These are phyloP conservation scores for Epichloe amarillans DNA, from an alignment of 2,329 filamentous ascomycete genomes.

Conservation along the genomic window DNA sequence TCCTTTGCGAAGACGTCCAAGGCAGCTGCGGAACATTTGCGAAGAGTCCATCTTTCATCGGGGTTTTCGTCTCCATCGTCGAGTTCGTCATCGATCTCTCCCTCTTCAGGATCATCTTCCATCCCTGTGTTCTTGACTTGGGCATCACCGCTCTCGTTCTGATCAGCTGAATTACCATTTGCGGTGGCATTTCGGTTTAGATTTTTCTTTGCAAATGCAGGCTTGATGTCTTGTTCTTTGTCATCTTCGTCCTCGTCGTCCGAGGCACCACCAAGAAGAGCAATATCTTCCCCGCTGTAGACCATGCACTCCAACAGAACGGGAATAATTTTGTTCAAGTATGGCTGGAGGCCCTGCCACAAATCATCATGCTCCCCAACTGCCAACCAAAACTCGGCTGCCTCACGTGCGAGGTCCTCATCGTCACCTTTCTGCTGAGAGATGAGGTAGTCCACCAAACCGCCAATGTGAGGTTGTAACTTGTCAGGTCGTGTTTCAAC, in stretches of 20 bases:
- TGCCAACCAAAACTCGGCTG: slow-evolving; percentile 94
- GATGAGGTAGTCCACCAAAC: slow-evolving; percentile 86
- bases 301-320: slow-evolving; percentile 91
- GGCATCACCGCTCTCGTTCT: slow-evolving; percentile 19
- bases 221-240: slow-evolving; percentile 79
- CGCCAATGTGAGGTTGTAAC: slow-evolving; percentile 74
- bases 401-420: slow-evolving; percentile 81
- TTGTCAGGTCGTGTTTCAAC: slow-evolving; percentile 86
- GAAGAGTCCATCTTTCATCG: slow-evolving; percentile 86
- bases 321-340: slow-evolving; percentile 74
- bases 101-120: slow-evolving; percentile 78
- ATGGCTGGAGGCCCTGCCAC: slow-evolving; percentile 62
- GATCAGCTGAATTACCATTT: slow-evolving; percentile 24
- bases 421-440: slow-evolving; percentile 79
- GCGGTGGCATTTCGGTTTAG: slow-evolving; percentile 45
- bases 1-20: slow-evolving; percentile 88
- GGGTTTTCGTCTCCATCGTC: slow-evolving; percentile 71
- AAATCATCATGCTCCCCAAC: slow-evolving; percentile 78
- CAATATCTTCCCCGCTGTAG: slow-evolving; percentile 87
- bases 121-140: slow-evolving; percentile 44
- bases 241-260: slow-evolving; percentile 90
- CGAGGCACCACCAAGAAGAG: slow-evolving; percentile 67
- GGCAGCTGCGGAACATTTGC: slow-evolving; percentile 93
- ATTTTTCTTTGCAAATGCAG: slow-evolving; percentile 67
- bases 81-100: slow-evolving; percentile 61